Evolutionary conservation across 139 green algal genomes (phyloP), one percentile per base, ranked within the genome.

Genomic region (Picochlorum sp.): DNA sequence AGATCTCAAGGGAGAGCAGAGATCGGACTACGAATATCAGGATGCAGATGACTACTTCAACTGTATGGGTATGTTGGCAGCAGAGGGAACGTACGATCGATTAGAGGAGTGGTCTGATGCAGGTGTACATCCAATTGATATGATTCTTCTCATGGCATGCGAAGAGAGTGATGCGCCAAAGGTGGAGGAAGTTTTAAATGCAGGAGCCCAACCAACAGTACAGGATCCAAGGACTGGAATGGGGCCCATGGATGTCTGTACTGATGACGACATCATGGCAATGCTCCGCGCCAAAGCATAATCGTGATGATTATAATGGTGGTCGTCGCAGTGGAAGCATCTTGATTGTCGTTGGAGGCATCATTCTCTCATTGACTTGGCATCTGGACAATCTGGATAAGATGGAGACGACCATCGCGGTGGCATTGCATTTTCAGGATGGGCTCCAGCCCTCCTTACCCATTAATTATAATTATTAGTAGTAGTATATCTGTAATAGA

Each of bases 11-110:
- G 47, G 47, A 54, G 47, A 50, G 14, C 52, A 28, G 15, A 70
- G 83, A 8, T 83, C 87, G 0, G 86, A 92, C 38, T 95, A 86
- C 72, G 74, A 62, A 3, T 62, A 63, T 9, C 81, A 85, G 11
- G 90, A 96, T 28, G 86, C 95, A 10, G 85, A 94, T 67, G 70
- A 96, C 45, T 98, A 98, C 76, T 98, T 97, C 75, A 97, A 96
- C 80, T 98, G 97, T 78, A 97, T 92, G 81, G 92, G 92, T 57
- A 90, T 94, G 72, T 81, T 98, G 20, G 92, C 92, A 2, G 73
- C 69, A 6, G 90, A 90, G 67, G 66, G 62, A 63, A 71, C 54
- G 20, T 96, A 97, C 47, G 91, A 96, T 63, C 69, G 81, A 28
- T 81, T 96, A 71, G 67, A 97, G 45, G 66, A 66, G 24, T 66